These are phyloP conservation scores for Barnettozyma salicaria DNA, from an alignment of 805 yeast species.

Conservation along the genomic window DNA sequence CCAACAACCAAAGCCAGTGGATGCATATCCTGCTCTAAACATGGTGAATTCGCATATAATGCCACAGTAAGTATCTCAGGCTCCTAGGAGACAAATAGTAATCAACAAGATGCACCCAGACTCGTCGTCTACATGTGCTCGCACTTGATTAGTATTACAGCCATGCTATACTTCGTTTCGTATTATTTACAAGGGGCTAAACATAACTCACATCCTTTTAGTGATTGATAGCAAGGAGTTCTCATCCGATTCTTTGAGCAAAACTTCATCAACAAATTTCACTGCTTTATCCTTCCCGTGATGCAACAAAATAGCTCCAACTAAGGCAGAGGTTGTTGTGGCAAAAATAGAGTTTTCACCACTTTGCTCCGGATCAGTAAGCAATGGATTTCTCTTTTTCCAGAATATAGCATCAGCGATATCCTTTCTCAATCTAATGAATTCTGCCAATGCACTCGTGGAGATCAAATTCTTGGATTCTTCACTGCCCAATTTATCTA, in stretches of 20 bases:
- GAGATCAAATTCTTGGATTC: constrained; percentile 47
- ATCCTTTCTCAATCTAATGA: constrained; percentile 37
- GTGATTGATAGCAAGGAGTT: constrained; percentile 21
- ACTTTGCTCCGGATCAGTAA: constrained; percentile 38
- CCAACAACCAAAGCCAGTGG: too few species aligned
- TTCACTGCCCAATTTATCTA: constrained; percentile 55
- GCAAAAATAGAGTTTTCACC: constrained; percentile 53
- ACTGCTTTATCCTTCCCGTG: constrained; percentile 59
- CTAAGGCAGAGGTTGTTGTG: constrained; percentile 50
- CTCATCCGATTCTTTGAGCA: constrained; percentile 23
- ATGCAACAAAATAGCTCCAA: constrained; percentile 61
- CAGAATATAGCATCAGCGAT: constrained; percentile 56
- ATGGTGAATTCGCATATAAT: too few species aligned
- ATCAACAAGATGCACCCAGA: too few species aligned
- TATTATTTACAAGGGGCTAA: too few species aligned
- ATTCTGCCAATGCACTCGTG: constrained; percentile 43
- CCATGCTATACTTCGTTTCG: too few species aligned
- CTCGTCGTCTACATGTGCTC: too few species aligned
- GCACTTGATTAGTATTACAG: too few species aligned
- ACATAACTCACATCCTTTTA: constrained; percentile 5
- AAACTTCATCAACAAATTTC: constrained; percentile 49
- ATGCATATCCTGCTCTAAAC: too few species aligned
- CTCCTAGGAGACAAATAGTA: too few species aligned
- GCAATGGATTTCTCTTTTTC: constrained; percentile 49
- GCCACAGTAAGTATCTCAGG: too few species aligned